These are phyloP conservation scores for Talaromyces sp. DNA, from an alignment of 2,329 filamentous ascomycete genomes.

Conservation along the genomic window DNA sequence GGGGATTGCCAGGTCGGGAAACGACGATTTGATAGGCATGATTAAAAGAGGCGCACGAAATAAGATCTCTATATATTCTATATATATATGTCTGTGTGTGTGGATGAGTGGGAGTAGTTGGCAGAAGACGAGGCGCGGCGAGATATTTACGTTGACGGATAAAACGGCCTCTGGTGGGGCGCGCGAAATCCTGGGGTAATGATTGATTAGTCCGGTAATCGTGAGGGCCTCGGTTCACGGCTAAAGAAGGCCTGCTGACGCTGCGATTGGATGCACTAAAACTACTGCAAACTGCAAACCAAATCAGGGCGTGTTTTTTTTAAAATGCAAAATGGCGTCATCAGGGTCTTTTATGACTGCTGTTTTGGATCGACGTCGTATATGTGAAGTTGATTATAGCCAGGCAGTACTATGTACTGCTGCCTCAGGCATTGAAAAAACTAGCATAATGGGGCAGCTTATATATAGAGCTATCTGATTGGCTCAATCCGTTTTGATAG, in stretches of 20 bases:
- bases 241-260: neutral
- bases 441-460: too few relatives aligned
- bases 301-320: too few relatives aligned
- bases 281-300: too few relatives aligned
- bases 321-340: too few relatives aligned
- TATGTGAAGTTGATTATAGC: too few relatives aligned
- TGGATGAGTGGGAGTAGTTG: neutral
- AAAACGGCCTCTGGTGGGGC: neutral
- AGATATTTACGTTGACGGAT: neutral
- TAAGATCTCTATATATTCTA: neutral
- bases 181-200: neutral
- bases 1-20: slow-evolving; percentile 64
- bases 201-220: neutral
- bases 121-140: neutral
- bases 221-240: neutral
- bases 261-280: neutral
- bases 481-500: too few relatives aligned
- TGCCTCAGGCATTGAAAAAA: neutral
- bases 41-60: neutral
- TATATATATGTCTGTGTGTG: neutral
- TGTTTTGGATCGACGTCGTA: too few relatives aligned
- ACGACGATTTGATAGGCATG: slow-evolving; percentile 70
- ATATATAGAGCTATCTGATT: too few relatives aligned
- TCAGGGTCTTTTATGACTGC: too few relatives aligned
- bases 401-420: too few relatives aligned